Base-by-base conservation (phyloP, 306 rosid species). In the Oxytropis ochrocephala region DNA sequence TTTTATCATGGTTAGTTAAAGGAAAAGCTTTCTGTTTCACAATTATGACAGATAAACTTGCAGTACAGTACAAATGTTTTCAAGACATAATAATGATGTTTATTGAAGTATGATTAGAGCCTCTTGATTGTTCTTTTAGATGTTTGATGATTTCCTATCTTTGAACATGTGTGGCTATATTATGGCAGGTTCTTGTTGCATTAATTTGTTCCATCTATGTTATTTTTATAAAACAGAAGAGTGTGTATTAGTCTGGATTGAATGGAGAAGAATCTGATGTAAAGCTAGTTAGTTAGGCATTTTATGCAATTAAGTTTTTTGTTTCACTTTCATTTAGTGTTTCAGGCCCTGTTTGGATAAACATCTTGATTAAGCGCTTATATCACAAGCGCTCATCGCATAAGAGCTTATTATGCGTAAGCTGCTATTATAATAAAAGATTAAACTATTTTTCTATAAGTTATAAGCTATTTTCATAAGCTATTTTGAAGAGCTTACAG, bases 141-240 rank as follows among this genome's bases (percentile, higher is more conserved):
- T 53, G 56, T 36, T 51, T 14, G 47, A 32, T 72, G 62, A 62
- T 44, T 77, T 57, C 42, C 6, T 64, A 43, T 50, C 64, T 61
- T 47, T 13, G 17, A 19, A 64, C 33, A 4, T 46, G 62, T 69
- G 55, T 73, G 30, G 33, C 38, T 46, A 56, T 39, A 52, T 72
- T 41, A 52, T 75, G 64, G 13, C 12, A 56, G 61, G 27, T 85
- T 64, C 51, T n/a, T 73, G 51, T 69, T 72, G 68, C 75, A 41
- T 64, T 42, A n/a, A 11, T 52, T 17, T 8, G 8, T 21, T 64
- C 72, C 43, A 49, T 49, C 17, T 38, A 17, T 52, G 55, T 60
- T 54, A 16, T 49, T 33, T 55, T 32, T 36, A 11, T 16, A 7
- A 58, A 64, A 41, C 39, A 38, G 14, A 33, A 55, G 24, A 77